Evolutionary conservation across 345 rosid genomes (phyloP).

Genomic region (Noccaea bulbosa): DNA sequence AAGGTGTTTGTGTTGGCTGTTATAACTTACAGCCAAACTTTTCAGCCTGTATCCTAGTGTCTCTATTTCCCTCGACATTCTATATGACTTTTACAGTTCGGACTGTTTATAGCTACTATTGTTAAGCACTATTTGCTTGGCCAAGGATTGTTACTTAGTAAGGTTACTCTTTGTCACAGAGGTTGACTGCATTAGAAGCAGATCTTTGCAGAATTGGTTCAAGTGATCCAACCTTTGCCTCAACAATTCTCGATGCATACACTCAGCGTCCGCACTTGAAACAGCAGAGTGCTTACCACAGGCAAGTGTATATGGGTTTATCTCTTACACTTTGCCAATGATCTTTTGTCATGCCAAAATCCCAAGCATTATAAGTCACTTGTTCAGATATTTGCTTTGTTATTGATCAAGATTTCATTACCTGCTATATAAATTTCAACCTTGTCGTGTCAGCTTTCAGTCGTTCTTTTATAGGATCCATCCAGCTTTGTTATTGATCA

Average conservation of each 20-base stretch:
- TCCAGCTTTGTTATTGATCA: too few relatives aligned
- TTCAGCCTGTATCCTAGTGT: background rate
- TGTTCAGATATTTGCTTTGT: background rate
- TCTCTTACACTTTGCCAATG: background rate
- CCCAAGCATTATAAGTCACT: conserved; percentile 1
- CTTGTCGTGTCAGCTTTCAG: conserved; percentile 11
- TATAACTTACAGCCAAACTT: conserved; percentile 8
- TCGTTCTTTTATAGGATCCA: conserved; percentile 6
- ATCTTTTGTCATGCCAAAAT: conserved; percentile 17
- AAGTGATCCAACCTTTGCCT: conserved; percentile 54
- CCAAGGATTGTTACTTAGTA: conserved; percentile 31
- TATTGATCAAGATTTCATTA: conserved; percentile 13
- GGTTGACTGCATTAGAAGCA: conserved; percentile 62
- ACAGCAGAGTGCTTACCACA: conserved; percentile 61
- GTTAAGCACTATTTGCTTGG: conserved; percentile 8
- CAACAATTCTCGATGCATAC: conserved; percentile 60
- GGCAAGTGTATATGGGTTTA: conserved; percentile 49
- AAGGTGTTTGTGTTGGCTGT: conserved; percentile 5
- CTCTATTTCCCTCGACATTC: conserved; percentile 1
- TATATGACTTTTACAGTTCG: conserved; percentile 9
- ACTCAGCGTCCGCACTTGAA: conserved; percentile 60
- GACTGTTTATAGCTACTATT: conserved; percentile 5
- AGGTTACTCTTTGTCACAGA: conserved; percentile 51
- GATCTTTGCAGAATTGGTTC: conserved; percentile 54
- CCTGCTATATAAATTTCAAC: conserved; percentile 6